These are phyloP conservation scores for Rhizopogon roseolus DNA, from an alignment of 768 basidiomycete genomes.

Conservation along the genomic window DNA sequence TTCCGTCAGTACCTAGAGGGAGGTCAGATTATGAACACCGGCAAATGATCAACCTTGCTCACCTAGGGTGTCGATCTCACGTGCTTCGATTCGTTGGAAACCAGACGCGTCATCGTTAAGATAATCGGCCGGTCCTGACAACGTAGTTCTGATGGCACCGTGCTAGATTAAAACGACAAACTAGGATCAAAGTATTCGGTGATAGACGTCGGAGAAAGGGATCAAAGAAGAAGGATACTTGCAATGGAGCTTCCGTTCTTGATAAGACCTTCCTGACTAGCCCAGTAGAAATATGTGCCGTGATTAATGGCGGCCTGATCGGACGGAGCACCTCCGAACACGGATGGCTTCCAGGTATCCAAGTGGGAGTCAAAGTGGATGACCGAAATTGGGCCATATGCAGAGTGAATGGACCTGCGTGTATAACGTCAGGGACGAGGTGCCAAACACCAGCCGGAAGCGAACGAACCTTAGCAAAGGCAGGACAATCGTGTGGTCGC, in stretches of 20 bases:
- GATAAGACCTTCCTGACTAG: constrained; percentile 77
- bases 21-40: not conserved
- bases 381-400: constrained; percentile 76
- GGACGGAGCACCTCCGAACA: constrained; percentile 72
- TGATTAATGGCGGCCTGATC: constrained; percentile 76
- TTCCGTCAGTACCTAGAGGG: constrained; percentile 58
- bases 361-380: constrained; percentile 89
- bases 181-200: constrained; percentile 67
- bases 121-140: constrained; percentile 75
- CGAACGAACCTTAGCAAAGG: constrained; percentile 39
- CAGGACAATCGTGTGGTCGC: constrained; percentile 82
- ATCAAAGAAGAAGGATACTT: constrained; percentile 47
- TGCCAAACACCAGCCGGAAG: constrained; percentile 14
- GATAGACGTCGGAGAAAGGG: constrained; percentile 13
- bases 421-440: not conserved
- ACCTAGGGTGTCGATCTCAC: constrained; percentile 82
- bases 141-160: constrained; percentile 82
- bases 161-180: constrained; percentile 56
- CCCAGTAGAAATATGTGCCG: constrained; percentile 90
- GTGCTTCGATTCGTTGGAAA: constrained; percentile 78
- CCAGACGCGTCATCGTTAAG: constrained; percentile 73
- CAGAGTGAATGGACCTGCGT: constrained; percentile 66
- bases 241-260: constrained; percentile 76
- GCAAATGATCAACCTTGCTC: constrained; percentile 8
- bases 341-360: constrained; percentile 73